phyloP scores from a whole-genome alignment of 768 basidiomycete species.

The Collybia nuda region DNA sequence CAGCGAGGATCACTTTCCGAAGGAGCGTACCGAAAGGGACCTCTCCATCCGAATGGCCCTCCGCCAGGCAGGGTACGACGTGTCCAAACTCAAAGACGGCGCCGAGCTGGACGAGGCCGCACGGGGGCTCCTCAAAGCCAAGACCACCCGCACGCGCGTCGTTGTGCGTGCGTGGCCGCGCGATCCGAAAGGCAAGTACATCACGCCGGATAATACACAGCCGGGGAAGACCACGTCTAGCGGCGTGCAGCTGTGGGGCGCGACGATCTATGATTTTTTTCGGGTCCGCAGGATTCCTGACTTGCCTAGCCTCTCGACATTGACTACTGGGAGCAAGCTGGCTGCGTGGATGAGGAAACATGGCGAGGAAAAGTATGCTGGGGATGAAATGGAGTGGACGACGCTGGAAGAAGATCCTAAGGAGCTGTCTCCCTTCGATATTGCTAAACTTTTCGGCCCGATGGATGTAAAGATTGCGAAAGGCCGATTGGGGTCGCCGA shows the following conservation, averaged over 20 bases:
- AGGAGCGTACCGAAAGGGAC: too few species aligned
- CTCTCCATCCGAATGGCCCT: too few species aligned
- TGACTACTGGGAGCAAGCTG: slow-evolving; percentile 36
- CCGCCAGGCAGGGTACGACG: too few species aligned
- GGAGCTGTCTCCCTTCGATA: slow-evolving; percentile 26
- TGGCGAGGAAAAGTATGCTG: slow-evolving; percentile 31
- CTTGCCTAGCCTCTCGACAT: slow-evolving; percentile 10
- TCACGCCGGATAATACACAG: slow-evolving; percentile 7
- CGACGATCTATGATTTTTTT: slow-evolving; percentile 42
- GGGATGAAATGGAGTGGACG: slow-evolving; percentile 30
- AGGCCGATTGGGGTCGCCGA: background rate
- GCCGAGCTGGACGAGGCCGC: too few species aligned
- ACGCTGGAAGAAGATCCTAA: slow-evolving; percentile 33
- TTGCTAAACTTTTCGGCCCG: slow-evolving; percentile 20
- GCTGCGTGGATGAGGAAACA: slow-evolving; percentile 30
- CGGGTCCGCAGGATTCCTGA: slow-evolving; percentile 21
- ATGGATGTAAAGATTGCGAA: slow-evolving; percentile 11
- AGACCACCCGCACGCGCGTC: too few species aligned
- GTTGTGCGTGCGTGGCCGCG: slow-evolving; percentile 13
- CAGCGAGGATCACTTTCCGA: too few species aligned
- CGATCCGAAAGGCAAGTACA: slow-evolving; percentile 8
- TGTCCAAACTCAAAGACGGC: too few species aligned
- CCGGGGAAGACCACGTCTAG: slow-evolving; percentile 32
- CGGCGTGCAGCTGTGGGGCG: slow-evolving; percentile 37
- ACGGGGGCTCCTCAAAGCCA: too few species aligned